Percentiles rank a stretch among this genome's conserved stretches.
Evolutionary conservation across 2,329 filamentous ascomycete species (phyloP).

Genomic region (Fusarium subglutinans): DNA sequence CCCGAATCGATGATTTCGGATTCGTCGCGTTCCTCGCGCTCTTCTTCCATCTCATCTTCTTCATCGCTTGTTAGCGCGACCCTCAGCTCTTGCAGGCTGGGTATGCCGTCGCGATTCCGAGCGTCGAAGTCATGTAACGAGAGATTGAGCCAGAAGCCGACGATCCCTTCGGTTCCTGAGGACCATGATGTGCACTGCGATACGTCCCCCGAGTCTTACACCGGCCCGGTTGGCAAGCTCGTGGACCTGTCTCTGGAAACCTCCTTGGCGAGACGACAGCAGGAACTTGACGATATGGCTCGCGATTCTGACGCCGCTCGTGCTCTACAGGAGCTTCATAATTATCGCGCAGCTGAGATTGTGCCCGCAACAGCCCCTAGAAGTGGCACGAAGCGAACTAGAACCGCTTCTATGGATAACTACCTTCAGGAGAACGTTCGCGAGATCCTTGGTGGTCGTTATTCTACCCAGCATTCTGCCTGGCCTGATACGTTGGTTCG

Average conservation of each 20-base stretch:
- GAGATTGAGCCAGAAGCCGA: conserved; percentile 61
- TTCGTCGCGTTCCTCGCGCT: conserved; percentile 68
- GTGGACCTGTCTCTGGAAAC: conserved; percentile 60
- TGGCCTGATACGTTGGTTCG: conserved; percentile 54
- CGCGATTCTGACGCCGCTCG: conserved; percentile 64
- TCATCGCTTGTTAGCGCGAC: conserved; percentile 69
- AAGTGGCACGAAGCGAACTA: conserved; percentile 66
- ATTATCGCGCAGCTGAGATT: conserved; percentile 55
- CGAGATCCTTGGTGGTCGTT: conserved; percentile 61
- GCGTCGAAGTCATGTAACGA: conserved; percentile 67
- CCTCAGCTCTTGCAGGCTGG: conserved; percentile 59
- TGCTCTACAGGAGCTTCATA: conserved; percentile 69
- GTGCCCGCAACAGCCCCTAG: conserved; percentile 46
- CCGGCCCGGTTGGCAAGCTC: conserved; percentile 62
- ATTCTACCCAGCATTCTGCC: conserved; percentile 39
- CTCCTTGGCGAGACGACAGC: conserved; percentile 56
- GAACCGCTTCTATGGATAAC: conserved; percentile 66
- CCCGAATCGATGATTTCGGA: conserved; percentile 76
- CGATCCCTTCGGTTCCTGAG: conserved; percentile 67
- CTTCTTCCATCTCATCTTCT: conserved; percentile 71
- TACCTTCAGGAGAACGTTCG: conserved; percentile 74
- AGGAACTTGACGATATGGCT: conserved; percentile 55
- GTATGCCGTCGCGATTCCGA: conserved; percentile 71
- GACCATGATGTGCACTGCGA: conserved; percentile 61
- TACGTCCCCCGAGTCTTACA: conserved; percentile 66